Percentiles rank a stretch among this genome's conserved stretches.
Evolutionary conservation across 1,284 basidiomycete genomes (phyloP).

Genomic region (Fomitiporia mediterranea): DNA sequence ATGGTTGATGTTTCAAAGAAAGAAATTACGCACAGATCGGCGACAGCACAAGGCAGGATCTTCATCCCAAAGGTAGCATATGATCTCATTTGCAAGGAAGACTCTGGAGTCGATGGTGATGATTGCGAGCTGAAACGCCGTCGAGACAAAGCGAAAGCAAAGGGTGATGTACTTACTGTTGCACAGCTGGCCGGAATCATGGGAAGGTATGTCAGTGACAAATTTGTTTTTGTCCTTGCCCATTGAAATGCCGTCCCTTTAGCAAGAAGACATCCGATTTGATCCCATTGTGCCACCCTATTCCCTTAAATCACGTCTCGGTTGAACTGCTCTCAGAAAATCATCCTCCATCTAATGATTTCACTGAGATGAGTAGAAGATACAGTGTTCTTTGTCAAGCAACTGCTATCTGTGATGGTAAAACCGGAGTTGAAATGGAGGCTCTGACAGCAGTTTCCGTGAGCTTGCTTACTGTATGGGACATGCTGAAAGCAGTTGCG

Average conservation of each 20-base stretch:
- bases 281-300: conserved; percentile 83
- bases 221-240: not conserved
- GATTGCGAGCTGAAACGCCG: conserved; percentile 33
- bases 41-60: conserved; percentile 78
- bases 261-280: conserved; percentile 78
- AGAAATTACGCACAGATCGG: conserved; percentile 56
- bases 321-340: conserved; percentile 52
- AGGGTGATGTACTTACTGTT: conserved; percentile 75
- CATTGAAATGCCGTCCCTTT: conserved; percentile 20
- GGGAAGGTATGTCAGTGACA: conserved; percentile 32
- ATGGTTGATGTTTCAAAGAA: conserved; percentile 84
- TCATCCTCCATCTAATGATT: not conserved
- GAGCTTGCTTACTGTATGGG: conserved; percentile 84
- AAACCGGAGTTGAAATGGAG: conserved; percentile 92
- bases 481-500: conserved; percentile 87
- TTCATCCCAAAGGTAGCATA: conserved; percentile 63
- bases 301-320: conserved; percentile 65
- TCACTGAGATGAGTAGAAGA: conserved; percentile 20
- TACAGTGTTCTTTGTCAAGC: conserved; percentile 62
- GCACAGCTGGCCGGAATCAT: conserved; percentile 85
- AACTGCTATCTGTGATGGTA: conserved; percentile 69
- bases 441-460: conserved; percentile 80
- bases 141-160: conserved; percentile 46
- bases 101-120: conserved; percentile 21
- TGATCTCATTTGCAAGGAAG: conserved; percentile 47